Percentiles rank a stretch among this genome's conserved stretches.
Conservation (phyloP, 2,329 filamentous ascomycete genomes). For the Sporothrix pseudoabietina region DNA sequence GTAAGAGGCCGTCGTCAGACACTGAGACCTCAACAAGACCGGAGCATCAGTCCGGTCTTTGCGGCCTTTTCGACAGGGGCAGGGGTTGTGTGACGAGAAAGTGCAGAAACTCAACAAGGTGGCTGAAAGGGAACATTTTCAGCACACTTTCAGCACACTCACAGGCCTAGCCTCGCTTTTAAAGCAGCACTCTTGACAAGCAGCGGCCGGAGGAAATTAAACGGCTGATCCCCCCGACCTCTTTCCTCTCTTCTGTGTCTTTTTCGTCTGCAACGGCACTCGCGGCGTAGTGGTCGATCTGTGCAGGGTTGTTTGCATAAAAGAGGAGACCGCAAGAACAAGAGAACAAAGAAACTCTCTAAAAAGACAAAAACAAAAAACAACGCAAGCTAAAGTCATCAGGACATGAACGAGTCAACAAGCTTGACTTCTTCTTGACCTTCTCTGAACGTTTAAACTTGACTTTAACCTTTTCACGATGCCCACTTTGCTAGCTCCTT, state of each 20-base stretch:
- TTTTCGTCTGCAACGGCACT: not conserved
- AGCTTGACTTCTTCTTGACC: not conserved
- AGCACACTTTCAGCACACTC: not conserved
- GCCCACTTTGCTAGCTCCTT: not conserved
- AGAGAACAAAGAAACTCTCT: not conserved
- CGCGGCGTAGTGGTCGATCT: slow-evolving; percentile 9
- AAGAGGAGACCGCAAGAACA: not conserved
- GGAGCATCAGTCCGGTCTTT: slow-evolving; percentile 11
- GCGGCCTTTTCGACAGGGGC: not conserved
- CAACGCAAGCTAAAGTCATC: not conserved
- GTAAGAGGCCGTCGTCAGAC: slow-evolving; percentile 17
- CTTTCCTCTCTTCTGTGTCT: not conserved
- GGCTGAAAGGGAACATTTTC: not conserved
- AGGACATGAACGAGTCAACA: not conserved
- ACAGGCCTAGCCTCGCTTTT: slow-evolving; percentile 1
- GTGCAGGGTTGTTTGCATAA: slow-evolving; percentile 17
- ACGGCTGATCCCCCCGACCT: not conserved
- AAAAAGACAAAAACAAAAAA: too few species aligned
- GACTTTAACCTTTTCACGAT: not conserved
- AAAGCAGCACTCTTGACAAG: not conserved
- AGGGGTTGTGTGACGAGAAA: slow-evolving; percentile 17
- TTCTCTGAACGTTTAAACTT: not conserved
- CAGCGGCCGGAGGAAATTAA: slow-evolving; percentile 15
- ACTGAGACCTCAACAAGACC: not conserved
- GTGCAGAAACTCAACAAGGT: not conserved